Base-by-base conservation (phyloP, 2,329 filamentous ascomycete genomes). In the Chaetoscypha palmicola region DNA sequence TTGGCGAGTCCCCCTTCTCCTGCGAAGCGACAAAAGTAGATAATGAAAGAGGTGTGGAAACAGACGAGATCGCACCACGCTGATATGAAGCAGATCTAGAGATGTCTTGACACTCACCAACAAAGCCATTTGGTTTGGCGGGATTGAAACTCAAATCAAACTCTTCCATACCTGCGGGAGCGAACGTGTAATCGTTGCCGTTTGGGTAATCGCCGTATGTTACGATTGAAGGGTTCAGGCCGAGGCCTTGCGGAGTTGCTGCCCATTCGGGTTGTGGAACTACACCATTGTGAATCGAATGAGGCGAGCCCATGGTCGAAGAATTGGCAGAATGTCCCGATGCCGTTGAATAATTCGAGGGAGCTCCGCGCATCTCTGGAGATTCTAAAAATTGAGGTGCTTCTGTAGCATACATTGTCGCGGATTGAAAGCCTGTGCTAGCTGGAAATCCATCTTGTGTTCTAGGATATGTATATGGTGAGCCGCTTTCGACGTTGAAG, bases 381-480 rank as follows among this genome's bases (percentile, higher is more conserved):
- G 58, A 60, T 31, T 57, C 57, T 11, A 58, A 39, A 33, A 59
- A 57, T 40, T 56, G 57, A 31, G 55, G 52, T 26, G 51, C 49
- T 11, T 58, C 73, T 21, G 45, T 44, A 5, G 69, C 52, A 60
- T 74, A 79, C 41, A 76, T 56, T 9, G 65, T 49, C 23, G 66
- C 57, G 20, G 66, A 62, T 43, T 73, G 70, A 58, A 71, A 76
- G 24, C 63, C 64, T 47, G 73, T 66, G 19, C 66, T 62, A 12
- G 66, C 54, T 36, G 68, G 62, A 56, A 64, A 68, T 5, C 36
- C 43, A 12, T 58, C 55, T 41, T 55, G 52, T 30, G 45, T 40
- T 47, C 64, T 53, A 38, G 58, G 48, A 38, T 55, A 57, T 31
- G 50, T 33, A 35, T 52, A 59, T 40, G 49, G n/a, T 47, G 68